Percentiles rank a stretch among this genome's conserved stretches.
Conservation (phyloP, 2,329 filamentous ascomycete genomes). For the Biscogniauxia mediterranea region DNA sequence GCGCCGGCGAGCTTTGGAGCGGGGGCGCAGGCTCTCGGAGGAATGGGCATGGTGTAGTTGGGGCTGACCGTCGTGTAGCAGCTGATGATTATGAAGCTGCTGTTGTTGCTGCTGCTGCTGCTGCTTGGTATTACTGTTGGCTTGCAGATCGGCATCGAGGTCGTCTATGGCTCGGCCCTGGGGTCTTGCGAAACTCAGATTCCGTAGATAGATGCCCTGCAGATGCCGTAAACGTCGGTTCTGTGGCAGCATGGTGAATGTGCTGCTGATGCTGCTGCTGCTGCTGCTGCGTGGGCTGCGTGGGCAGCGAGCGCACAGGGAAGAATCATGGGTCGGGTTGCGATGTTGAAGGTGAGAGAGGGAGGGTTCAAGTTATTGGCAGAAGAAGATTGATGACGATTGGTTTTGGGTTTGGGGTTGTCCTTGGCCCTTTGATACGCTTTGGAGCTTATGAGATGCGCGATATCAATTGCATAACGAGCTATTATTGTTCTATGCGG, state of each 20-base stretch:
- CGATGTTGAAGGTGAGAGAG: constrained; percentile 5
- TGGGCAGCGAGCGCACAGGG: constrained; percentile 27
- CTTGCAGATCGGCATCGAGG: constrained; percentile 69
- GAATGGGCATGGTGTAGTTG: constrained; percentile 57
- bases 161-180: constrained; percentile 70
- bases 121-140: no score
- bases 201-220: constrained; percentile 81
- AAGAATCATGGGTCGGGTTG: constrained; percentile 2
- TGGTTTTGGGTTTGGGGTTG: no score
- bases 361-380: no score
- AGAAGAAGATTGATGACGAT: no score
- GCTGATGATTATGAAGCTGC: no score
- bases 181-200: constrained; percentile 66
- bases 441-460: no score
- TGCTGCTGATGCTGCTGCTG: constrained; percentile 14
- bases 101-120: no score
- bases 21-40: constrained; percentile 48
- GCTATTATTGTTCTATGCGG: no score
- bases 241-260: constrained; percentile 53
- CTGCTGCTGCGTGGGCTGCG: constrained; percentile 11
- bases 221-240: constrained; percentile 89
- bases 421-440: no score
- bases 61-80: constrained; percentile 41
- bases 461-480: no score
- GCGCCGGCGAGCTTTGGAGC: constrained; percentile 40